Evolutionary conservation across 179 eudicot genomes (phyloP), one percentile per base, ranked within the genome.

Genomic region (Amaranthus tricolor): DNA sequence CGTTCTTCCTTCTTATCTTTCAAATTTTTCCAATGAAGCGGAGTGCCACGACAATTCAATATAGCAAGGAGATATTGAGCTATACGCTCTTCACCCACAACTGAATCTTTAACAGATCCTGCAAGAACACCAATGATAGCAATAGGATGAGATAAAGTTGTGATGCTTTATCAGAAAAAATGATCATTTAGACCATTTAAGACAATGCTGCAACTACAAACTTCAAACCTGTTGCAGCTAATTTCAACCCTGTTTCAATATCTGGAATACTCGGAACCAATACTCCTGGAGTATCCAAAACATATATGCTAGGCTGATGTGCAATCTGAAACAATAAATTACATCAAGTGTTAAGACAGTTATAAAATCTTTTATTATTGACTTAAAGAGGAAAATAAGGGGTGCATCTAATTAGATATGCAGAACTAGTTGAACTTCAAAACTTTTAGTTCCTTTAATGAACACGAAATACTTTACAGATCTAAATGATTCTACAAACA

Each of bases 61-160:
- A 95, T 82, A 68, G 99, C 97, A 47, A 95, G 88, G 40, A 95
- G 79, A 75, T 85, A 95, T 62, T 88, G 97, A 81, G 89, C 95
- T 76, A 95, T 95, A n/a, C 99, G 97, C 76, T 93, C 99, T 84
- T 95, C 98, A 77, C 99, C 99, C 54, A 95, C 99, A 16, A 88
- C 97, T 14, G 99, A 93, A 81, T 95, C 99, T 77, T 93, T 95
- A 55, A 95, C 91, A 62, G 95, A 90, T 44, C 99, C 99, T 95
- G 86, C 71, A 76, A 68, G 62, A 3, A 59, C 15, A 31, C 31
- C 62, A 20, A 61, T 6, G 50, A 62, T 17, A 55, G 43, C 31
- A 40, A 55, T 14, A 73, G 5, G 20, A 54, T 53, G 54, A 10
- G 40, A 71, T 55, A 70, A 63, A 67, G 21, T 31, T 19, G 7